Conservation (phyloP, 2,329 filamentous ascomycete genomes). For the Catunica adiposa region DNA sequence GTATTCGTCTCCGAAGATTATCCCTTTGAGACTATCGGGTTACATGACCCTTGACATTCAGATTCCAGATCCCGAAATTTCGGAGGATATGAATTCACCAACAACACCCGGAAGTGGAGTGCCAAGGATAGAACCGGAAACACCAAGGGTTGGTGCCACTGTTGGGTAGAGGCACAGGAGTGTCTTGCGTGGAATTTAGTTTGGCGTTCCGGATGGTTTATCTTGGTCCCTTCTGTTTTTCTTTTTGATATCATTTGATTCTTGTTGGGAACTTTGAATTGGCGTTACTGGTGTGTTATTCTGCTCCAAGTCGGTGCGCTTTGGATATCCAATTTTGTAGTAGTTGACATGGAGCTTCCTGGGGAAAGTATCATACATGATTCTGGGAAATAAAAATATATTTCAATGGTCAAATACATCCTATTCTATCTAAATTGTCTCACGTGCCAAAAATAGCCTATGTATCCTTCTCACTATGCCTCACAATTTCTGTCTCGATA, state of each 20-base stretch:
- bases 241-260: too few species aligned
- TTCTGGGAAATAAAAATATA: too few species aligned
- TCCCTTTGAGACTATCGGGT: conserved; percentile 64
- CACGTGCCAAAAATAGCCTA: not conserved
- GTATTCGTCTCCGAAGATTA: conserved; percentile 47
- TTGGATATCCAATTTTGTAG: too few species aligned
- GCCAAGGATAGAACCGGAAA: not conserved
- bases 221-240: too few species aligned
- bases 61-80: conserved; percentile 62
- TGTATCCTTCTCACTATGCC: not conserved
- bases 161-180: not conserved
- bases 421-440: too few species aligned
- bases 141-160: conserved; percentile 1
- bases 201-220: not conserved
- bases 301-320: too few species aligned
- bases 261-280: too few species aligned
- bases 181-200: too few species aligned
- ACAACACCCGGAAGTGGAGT: conserved; percentile 21
- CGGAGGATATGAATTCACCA: conserved; percentile 33
- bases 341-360: too few species aligned
- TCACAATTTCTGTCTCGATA: not conserved
- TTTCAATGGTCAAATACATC: too few species aligned
- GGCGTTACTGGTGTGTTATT: too few species aligned
- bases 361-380: too few species aligned
- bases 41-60: conserved; percentile 80